Conservation (phyloP, 805 yeast genomes). For the Candida coleopterorum region DNA sequence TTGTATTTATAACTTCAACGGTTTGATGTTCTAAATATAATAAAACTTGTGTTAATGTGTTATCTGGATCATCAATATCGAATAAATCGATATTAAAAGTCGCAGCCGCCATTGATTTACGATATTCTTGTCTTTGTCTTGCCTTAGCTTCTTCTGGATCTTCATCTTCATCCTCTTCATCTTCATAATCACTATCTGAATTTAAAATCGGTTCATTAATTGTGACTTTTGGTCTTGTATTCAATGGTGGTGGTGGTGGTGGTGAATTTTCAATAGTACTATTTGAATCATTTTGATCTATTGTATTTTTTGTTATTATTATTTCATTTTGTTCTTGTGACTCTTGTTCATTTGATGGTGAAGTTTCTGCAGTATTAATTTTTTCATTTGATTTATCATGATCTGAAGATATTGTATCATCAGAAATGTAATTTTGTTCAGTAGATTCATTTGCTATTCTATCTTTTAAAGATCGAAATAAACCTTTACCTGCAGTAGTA, state of each 20-base stretch:
- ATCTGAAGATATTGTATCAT: slow-evolving; percentile 8
- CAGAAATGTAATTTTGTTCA: slow-evolving; percentile 1
- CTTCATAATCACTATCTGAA: slow-evolving; percentile 4
- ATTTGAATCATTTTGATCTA: background rate
- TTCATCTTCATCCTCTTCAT: slow-evolving; percentile 22
- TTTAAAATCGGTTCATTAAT: slow-evolving; percentile 4
- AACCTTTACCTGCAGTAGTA: slow-evolving; percentile 18
- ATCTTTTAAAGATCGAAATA: slow-evolving; percentile 33
- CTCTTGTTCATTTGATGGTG: slow-evolving; percentile 19
- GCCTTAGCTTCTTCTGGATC: slow-evolving; percentile 30
- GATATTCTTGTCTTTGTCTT: slow-evolving; percentile 39
- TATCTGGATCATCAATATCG: slow-evolving; percentile 83
- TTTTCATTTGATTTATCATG: slow-evolving; percentile 12
- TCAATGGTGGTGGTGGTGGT: background rate
- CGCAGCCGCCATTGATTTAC: slow-evolving; percentile 47
- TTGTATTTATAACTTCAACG: slow-evolving; percentile 83
- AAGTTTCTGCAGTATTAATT: slow-evolving; percentile 27
- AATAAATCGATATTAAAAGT: slow-evolving; percentile 70
- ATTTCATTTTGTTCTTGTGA: background rate
- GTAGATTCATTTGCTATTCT: slow-evolving; percentile 16
- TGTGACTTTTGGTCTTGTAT: slow-evolving; percentile 1
- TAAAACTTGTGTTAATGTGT: slow-evolving; percentile 77
- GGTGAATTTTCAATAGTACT: background rate
- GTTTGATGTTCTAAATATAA: slow-evolving; percentile 90
- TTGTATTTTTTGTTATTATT: background rate